A percentile compares a stretch with the other conserved stretches of the same genome.
Conservation (phyloP, 2,329 filamentous ascomycete species). For the Lachnellula subtilissima region DNA sequence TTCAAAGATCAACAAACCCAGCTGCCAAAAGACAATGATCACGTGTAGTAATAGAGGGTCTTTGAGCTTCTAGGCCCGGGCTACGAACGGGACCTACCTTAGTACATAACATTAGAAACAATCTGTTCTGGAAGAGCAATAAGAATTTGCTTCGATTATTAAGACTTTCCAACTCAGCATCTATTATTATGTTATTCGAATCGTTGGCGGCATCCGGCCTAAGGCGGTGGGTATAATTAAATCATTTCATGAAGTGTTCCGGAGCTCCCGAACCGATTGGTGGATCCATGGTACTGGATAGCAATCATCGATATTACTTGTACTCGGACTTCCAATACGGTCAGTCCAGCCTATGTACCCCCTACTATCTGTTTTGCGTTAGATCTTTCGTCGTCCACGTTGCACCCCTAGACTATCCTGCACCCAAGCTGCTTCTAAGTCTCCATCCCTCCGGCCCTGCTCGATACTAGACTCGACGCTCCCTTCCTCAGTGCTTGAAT, state of each 20-base stretch:
- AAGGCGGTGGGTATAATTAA: neutral
- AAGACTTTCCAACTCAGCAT: no score
- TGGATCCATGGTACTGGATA: neutral
- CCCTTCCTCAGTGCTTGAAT: conserved; percentile 4
- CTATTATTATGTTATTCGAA: no score
- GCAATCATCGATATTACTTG: neutral
- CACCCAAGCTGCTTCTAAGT: conserved; percentile 21
- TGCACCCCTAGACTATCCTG: conserved; percentile 12
- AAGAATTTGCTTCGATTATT: no score
- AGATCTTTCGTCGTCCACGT: conserved; percentile 14
- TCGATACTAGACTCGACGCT: conserved; percentile 4
- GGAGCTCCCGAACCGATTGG: neutral
- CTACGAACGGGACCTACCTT: neutral
- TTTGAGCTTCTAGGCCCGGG: no score
- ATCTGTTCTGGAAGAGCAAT: no score
- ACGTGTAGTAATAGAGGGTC: neutral
- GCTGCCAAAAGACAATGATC: neutral
- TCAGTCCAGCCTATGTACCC: neutral
- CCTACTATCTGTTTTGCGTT: neutral
- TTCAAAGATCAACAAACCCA: no score
- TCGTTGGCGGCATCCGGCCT: no score
- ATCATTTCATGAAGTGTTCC: neutral
- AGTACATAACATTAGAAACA: neutral
- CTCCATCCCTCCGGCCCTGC: conserved; percentile 7
- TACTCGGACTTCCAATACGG: neutral